Evolutionary conservation across 2,329 filamentous ascomycete genomes (phyloP), one percentile per base, ranked within the genome.

Genomic region (Zymoseptoria brevis): DNA sequence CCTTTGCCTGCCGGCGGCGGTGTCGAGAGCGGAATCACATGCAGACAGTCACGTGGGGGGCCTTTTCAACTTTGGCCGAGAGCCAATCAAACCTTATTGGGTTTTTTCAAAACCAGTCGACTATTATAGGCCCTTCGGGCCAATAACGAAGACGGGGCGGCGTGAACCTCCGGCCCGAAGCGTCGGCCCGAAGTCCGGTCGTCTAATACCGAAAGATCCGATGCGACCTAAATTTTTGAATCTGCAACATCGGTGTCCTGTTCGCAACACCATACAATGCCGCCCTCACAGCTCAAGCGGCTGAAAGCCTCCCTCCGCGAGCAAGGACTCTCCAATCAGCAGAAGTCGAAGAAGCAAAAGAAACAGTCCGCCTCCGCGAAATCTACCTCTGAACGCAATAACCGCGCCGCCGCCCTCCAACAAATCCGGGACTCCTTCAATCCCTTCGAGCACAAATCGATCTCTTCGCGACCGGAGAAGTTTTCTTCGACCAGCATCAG

Each of bases 341-440:
- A 96, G 69, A 87, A 96, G 70, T 96, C 92, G 8, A 97, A 97
- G 72, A 97, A 96, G 76, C 89, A 96, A 73, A 85, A 88, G 71
- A 60, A 64, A 24, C 61, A 64, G 48, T 60, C 59, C 19, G 56
- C 57, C 54, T 58, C 60, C 50, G 73, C 85, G 85, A 84, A 83
- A 58, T 82, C 81, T 63, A 84, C 82, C 63, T 87, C 93, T 69
- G 89, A 90, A 75, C 86, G 89, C 61, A 81, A 90, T 24, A 85
- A 90, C 72, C 85, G 88, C 71, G 84, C 87, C 70, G 87, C 85
- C 58, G 89, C 91, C 16, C 81, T 99, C 63, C 86, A 89, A 67
- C 85, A 84, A 59, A 96, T 99, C 72, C 88, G 94, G 71, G 92
- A 97, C 70, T 88, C 92, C 67, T 97, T 97, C 83, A 99, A 99